Conservation (phyloP, 257 asterid species). For the Jaltomata sinuosa region DNA sequence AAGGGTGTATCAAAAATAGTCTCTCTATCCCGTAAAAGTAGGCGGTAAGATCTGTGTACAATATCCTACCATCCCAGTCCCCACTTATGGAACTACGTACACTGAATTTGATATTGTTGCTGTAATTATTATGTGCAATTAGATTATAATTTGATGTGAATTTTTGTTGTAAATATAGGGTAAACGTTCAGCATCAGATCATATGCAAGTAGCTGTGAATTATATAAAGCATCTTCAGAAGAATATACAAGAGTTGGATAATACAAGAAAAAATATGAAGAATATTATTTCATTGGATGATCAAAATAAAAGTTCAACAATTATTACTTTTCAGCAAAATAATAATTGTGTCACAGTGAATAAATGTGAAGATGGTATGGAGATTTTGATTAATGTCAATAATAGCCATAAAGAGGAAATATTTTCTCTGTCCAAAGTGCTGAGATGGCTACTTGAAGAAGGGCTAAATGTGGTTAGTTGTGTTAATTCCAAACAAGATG, state of each 20-base stretch:
- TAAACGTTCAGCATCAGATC: slow-evolving; percentile 20
- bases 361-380: slow-evolving; percentile 4
- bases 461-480: slow-evolving; percentile 17
- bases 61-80: no score
- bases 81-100: no score
- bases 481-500: slow-evolving; percentile 3
- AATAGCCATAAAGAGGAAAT: neutral
- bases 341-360: slow-evolving; percentile 3
- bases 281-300: neutral
- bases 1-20: no score
- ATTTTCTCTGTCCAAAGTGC: slow-evolving; percentile 25
- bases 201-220: slow-evolving; percentile 16
- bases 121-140: no score
- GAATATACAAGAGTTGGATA: slow-evolving; percentile 6
- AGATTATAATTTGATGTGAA: neutral
- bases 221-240: slow-evolving; percentile 20
- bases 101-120: no score
- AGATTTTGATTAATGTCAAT: slow-evolving; percentile 16
- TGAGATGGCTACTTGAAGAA: slow-evolving; percentile 5
- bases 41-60: no score
- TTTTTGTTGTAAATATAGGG: slow-evolving; percentile 8
- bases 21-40: no score
- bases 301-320: neutral
- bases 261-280: slow-evolving; percentile 5
- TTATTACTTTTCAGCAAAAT: neutral